Percentiles rank a stretch among this genome's conserved stretches.
These are phyloP conservation scores for Penicillium verhagenii DNA, from an alignment of 495 filamentous ascomycete genomes.

Conservation along the genomic window DNA sequence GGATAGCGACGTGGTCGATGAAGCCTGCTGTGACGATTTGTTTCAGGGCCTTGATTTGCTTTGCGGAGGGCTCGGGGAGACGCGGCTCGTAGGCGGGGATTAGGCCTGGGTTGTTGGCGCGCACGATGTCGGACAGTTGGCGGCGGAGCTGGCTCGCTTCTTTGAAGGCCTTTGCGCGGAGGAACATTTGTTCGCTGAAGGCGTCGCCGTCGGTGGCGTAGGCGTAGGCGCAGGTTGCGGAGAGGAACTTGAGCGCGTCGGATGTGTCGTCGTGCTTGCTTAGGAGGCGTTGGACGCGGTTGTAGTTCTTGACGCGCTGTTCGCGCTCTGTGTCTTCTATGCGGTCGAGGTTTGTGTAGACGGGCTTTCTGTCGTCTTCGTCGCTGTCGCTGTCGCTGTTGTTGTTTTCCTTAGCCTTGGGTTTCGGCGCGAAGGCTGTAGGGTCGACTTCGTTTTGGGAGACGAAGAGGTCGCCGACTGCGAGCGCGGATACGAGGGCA, in stretches of 20 bases:
- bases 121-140: constrained; percentile 80
- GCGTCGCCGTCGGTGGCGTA: constrained; percentile 65
- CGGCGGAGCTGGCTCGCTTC: constrained; percentile 79
- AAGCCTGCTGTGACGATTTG: constrained; percentile 92
- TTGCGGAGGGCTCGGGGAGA: constrained; percentile 66
- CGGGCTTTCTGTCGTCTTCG: constrained; percentile 23
- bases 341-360: constrained; percentile 65
- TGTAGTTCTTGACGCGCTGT: constrained; percentile 66
- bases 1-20: constrained; percentile 93
- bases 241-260: constrained; percentile 88
- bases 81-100: constrained; percentile 56
- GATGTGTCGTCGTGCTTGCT: constrained; percentile 76
- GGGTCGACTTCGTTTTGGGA: constrained; percentile 73
- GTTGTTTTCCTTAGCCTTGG: constrained; percentile 31
- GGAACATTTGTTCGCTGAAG: constrained; percentile 80
- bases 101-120: constrained; percentile 68
- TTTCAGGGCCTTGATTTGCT: constrained; percentile 77
- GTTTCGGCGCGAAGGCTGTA: constrained; percentile 19
- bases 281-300: constrained; percentile 72
- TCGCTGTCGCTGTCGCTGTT: constrained; percentile 29
- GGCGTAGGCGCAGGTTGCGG: constrained; percentile 78
- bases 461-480: constrained; percentile 86
- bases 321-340: constrained; percentile 66
- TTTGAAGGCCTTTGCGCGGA: constrained; percentile 78
- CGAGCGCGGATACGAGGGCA: constrained; percentile 83